Evolutionary conservation across 371 early-diverging fungal species (phyloP), one percentile per base, ranked within the genome.

Genomic region (Chytridiales sp.): DNA sequence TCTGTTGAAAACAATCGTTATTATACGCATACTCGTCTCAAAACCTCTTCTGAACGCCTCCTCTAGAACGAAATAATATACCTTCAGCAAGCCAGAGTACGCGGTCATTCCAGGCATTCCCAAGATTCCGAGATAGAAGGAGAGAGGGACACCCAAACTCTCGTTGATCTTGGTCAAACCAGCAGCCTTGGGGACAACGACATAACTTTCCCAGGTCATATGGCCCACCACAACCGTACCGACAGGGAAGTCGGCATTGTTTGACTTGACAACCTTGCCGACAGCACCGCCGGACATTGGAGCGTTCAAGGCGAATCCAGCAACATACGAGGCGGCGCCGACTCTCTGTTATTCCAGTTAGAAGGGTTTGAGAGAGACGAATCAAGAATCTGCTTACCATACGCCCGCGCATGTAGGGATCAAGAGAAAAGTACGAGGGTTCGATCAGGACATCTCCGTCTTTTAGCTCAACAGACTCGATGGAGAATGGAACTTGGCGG

Each of bases 101-200:
- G 84, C 87, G 4, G 87, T 87, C 62, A 83, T 60, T 11, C 85
- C 83, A 17, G 84, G 83, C 76, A 80, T 60, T 31, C 88, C 85
- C 13, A 70, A 58, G 34, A 70, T 39, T 17, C 76, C 76, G 22
- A 76, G 57, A 56, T 72, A 78, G 44, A 73, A 79, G n/a, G 72
- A 68, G 27, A 73, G 69, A 17, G 81, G 76, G 13, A 73, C 51
- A 13, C 44, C 60, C 26, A 26, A 35, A 1, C 26, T 13, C 31
- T 49, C 24, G 19, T 56, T 44, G 24, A 71, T 30, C 56, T 71
- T 71, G 56, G 64, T 67, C 49, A 74, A 19, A 46, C 65, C 29
- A 35, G 21, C 13, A 48, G 52, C 24, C 2, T 34, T 68, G 31
- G 73, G 66, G 15, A 77, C 29, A 30, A 80, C 57, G 4, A 74